Conservation (phyloP, 139 green algal genomes). For the Volvox reticuliferus region DNA sequence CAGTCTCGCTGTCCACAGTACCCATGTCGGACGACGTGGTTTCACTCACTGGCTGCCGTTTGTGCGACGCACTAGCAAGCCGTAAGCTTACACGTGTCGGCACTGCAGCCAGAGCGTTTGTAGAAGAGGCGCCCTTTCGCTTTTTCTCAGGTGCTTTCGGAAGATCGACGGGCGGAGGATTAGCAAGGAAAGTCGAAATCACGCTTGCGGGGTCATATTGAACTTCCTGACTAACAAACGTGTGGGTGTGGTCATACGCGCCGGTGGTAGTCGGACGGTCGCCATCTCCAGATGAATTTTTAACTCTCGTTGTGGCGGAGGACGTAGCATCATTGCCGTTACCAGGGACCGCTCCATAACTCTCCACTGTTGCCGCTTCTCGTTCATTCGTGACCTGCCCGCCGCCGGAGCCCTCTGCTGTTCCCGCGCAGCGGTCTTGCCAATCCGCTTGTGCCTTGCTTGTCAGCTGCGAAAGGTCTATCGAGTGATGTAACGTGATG, state of each 20-base stretch:
- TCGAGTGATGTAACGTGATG: not conserved
- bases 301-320: too few relatives aligned
- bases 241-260: not conserved
- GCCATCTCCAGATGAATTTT: not conserved
- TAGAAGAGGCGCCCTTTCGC: not conserved
- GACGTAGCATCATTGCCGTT: too few relatives aligned
- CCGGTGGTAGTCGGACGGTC: not conserved
- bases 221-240: constrained; percentile 27
- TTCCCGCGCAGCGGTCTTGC: too few relatives aligned
- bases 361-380: too few relatives aligned
- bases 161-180: constrained; percentile 12
- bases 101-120: not conserved
- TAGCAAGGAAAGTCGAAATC: not conserved
- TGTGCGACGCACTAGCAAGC: not conserved
- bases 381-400: too few relatives aligned
- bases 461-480: not conserved
- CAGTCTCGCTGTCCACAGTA: not conserved
- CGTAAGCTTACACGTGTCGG: not conserved
- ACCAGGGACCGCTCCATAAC: too few relatives aligned
- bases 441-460: not conserved
- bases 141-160: not conserved
- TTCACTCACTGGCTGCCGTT: not conserved
- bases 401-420: not conserved
- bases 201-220: not conserved
- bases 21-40: not conserved